Evolutionary conservation across 257 asterid genomes (phyloP).

Genomic region (Ehretia macrophylla): DNA sequence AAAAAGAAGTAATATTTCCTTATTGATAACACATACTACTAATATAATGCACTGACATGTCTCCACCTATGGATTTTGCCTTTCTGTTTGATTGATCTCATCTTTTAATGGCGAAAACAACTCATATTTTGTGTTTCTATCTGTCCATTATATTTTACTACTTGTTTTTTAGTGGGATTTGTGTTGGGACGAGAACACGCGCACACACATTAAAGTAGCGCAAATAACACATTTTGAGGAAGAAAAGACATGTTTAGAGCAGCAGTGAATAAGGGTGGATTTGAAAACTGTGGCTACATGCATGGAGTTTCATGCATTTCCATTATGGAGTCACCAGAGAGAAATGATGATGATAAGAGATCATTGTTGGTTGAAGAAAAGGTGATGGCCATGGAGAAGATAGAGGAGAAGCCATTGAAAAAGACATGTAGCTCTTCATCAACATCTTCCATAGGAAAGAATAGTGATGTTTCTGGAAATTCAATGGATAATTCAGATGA

Average conservation of each 20-base stretch:
- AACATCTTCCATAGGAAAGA: conserved; percentile 73
- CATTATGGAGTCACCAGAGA: conserved; percentile 29
- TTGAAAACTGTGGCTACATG: conserved; percentile 21
- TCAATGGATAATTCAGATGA: conserved; percentile 43
- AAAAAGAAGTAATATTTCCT: too few species aligned
- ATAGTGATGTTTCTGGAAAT: conserved; percentile 64
- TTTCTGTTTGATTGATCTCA: too few species aligned
- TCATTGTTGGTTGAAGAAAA: conserved; percentile 23
- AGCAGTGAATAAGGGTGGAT: conserved; percentile 33
- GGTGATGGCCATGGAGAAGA: conserved; percentile 19
- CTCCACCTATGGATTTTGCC: too few species aligned
- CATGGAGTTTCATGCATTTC: conserved; percentile 24
- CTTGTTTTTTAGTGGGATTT: too few species aligned
- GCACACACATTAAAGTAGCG: not conserved
- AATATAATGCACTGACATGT: too few species aligned
- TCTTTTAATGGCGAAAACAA: not conserved
- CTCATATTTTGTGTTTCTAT: too few species aligned
- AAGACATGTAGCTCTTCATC: conserved; percentile 30
- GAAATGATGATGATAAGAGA: conserved; percentile 24
- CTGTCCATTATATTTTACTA: too few species aligned
- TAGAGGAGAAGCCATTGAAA: conserved; percentile 1
- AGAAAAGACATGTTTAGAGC: conserved; percentile 38
- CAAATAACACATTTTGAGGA: not conserved
- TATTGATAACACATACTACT: too few species aligned
- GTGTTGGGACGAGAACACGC: not conserved